Base-by-base conservation (phyloP, 768 basidiomycete species). In the Auriscalpium vulgare region DNA sequence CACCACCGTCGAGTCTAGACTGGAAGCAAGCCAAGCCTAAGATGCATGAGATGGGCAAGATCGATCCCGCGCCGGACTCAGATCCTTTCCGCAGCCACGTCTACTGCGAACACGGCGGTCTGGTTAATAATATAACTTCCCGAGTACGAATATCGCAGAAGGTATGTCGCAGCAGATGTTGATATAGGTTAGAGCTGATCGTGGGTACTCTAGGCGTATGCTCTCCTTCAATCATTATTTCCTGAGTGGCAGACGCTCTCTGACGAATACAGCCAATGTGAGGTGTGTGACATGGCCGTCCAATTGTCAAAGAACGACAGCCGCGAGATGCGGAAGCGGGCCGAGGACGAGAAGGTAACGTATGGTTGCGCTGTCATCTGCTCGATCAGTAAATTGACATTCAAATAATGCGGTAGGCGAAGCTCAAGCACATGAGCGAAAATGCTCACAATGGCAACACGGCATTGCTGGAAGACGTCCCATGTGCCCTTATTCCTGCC, bases 321-420 rank as follows among this genome's bases (percentile, higher is more conserved):
- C 62, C 78, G 76, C 43, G 84, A 81, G 59, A 59, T 77, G 44
- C 82, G 85, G 43, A 83, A 76, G 66, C 78, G 75, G 55, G 86
- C 85, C 23, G 90, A 90, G 65, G 82, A 86, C 17, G 90, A 91
- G 71, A 91, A 88, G 82, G 90, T 85, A 53, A 37, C 8, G n/a
- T 21, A 10, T 35, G 19, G 17, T 11, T 4, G 1, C 35, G 23
- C 47, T 11, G 6, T 43, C 19, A 9, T 52, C 29, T 36, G 51
- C 46, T n/a, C n/a, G 5, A 10, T 40, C 10, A 17, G 29, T 29
- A 40, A 7, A 40, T 21, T 35, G 29, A 7, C 19, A 29, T 44
- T 37, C 14, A 40, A n/a, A 37, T n/a, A 16, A 16, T 14, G 13
- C 43, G 37, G 4, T 19, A 90, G 88, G 82, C 80, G 37, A 79